Conservation (phyloP, 2,329 filamentous ascomycete species). For the Curvularia spicifera region DNA sequence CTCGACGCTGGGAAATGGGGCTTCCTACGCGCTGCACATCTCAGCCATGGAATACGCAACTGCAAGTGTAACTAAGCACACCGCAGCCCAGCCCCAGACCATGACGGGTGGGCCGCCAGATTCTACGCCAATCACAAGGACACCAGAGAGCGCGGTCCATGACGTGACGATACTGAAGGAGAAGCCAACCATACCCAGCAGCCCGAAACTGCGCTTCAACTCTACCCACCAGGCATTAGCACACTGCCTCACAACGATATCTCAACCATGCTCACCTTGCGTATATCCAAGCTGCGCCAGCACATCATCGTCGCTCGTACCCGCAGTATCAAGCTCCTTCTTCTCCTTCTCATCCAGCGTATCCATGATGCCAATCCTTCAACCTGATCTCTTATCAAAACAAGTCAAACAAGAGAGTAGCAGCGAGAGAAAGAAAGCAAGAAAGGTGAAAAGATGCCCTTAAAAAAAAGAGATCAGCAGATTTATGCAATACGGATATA, state of each 20-base stretch:
- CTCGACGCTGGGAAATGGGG: background rate
- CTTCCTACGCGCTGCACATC: slow-evolving; percentile 57
- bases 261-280: slow-evolving; percentile 35
- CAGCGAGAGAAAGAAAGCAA: no score
- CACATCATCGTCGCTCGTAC: slow-evolving; percentile 47
- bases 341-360: slow-evolving; percentile 24
- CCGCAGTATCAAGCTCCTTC: slow-evolving; percentile 29
- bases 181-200: slow-evolving; percentile 66
- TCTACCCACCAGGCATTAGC: slow-evolving; percentile 46
- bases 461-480: no score
- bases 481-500: no score
- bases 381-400: no score
- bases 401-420: no score
- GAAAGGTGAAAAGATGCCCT: no score
- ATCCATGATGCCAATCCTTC: slow-evolving; percentile 12
- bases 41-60: slow-evolving; percentile 67
- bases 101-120: slow-evolving; percentile 65
- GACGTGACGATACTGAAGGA: slow-evolving; percentile 65
- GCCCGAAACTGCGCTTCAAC: slow-evolving; percentile 62
- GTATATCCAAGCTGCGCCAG: slow-evolving; percentile 52
- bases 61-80: slow-evolving; percentile 58
- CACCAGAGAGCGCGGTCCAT: slow-evolving; percentile 64
- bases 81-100: slow-evolving; percentile 63
- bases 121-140: slow-evolving; percentile 62
- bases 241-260: no score